A percentile compares a stretch with the other conserved stretches of the same genome.
Evolutionary conservation across 2,329 filamentous ascomycete genomes (phyloP).

Genomic region (Colletotrichum abscissum): DNA sequence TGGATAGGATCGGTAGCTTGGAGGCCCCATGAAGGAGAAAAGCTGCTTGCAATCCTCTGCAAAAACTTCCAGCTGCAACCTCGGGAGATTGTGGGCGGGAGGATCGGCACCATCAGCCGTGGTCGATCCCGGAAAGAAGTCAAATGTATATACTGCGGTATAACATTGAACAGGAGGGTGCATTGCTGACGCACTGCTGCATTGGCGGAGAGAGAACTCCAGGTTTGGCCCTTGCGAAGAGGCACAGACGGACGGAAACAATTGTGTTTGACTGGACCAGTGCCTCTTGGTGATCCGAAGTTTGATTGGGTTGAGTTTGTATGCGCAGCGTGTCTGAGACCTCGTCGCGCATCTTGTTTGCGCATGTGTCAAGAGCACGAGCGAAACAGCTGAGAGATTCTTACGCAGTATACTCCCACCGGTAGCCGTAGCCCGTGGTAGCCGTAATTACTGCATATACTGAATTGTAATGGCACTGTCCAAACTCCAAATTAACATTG

Average conservation of each 20-base stretch:
- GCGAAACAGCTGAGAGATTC: not conserved
- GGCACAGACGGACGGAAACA: constrained; percentile 20
- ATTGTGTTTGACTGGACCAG: constrained; percentile 14
- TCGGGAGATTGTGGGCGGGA: not conserved
- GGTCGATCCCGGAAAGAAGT: not conserved
- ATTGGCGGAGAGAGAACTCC: not conserved
- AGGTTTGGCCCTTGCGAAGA: not conserved
- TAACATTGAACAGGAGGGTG: not conserved
- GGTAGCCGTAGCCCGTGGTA: too few species aligned
- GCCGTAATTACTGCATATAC: too few species aligned
- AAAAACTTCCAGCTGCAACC: not conserved
- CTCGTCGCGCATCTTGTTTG: not conserved
- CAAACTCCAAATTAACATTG: not conserved
- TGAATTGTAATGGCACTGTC: not conserved
- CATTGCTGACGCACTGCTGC: not conserved
- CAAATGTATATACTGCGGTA: not conserved
- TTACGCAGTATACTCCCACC: too few species aligned
- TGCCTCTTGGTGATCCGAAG: not conserved
- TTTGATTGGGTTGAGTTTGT: not conserved
- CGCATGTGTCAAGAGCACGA: not conserved
- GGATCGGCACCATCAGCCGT: not conserved
- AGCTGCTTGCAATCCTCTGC: not conserved
- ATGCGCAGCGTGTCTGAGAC: constrained; percentile 6
- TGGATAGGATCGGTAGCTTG: not conserved
- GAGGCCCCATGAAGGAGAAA: not conserved